Percentiles rank a stretch among this genome's conserved stretches.
These are phyloP conservation scores for Platismatia glauca DNA, from an alignment of 495 filamentous ascomycete species.

Conservation along the genomic window DNA sequence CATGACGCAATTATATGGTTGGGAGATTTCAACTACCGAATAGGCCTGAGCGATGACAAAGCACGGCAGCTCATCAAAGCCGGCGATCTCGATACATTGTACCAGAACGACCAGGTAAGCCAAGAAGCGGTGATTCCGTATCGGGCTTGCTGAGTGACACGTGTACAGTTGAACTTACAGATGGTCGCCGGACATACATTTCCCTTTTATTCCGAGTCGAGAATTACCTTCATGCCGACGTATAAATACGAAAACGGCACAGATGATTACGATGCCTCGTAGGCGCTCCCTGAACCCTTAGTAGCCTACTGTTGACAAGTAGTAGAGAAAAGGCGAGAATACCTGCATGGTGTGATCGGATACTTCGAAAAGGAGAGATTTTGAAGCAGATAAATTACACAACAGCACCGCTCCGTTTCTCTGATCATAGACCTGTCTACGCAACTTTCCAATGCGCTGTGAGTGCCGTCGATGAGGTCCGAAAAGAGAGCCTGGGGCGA, in stretches of 20 bases:
- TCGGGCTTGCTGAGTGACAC: not conserved
- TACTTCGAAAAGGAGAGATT: slow-evolving; percentile 75
- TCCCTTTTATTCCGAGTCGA: slow-evolving; percentile 79
- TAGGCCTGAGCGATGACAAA: slow-evolving; percentile 72
- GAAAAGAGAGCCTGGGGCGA: slow-evolving; percentile 59
- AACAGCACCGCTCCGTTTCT: slow-evolving; percentile 70
- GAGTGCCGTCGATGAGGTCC: slow-evolving; percentile 63
- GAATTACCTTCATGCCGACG: slow-evolving; percentile 78
- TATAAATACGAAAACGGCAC: slow-evolving; percentile 90
- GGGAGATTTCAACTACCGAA: slow-evolving; percentile 97
- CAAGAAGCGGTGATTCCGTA: not conserved
- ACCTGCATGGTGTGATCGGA: slow-evolving; percentile 93
- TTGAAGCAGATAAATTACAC: slow-evolving; percentile 76
- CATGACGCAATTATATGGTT: slow-evolving; percentile 96
- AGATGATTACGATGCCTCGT: slow-evolving; percentile 89
- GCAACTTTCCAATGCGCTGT: slow-evolving; percentile 78
- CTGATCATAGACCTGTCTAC: slow-evolving; percentile 90
- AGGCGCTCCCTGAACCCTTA: slow-evolving; percentile 29
- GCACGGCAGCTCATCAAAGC: slow-evolving; percentile 64
- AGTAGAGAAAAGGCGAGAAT: slow-evolving; percentile 82
- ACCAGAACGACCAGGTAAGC: slow-evolving; percentile 83
- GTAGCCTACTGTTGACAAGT: not conserved
- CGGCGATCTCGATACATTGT: slow-evolving; percentile 66
- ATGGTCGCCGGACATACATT: slow-evolving; percentile 90
- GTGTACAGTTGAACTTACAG: slow-evolving; percentile 77